Conservation (phyloP, 495 filamentous ascomycete genomes). For the Glonium stellatum region DNA sequence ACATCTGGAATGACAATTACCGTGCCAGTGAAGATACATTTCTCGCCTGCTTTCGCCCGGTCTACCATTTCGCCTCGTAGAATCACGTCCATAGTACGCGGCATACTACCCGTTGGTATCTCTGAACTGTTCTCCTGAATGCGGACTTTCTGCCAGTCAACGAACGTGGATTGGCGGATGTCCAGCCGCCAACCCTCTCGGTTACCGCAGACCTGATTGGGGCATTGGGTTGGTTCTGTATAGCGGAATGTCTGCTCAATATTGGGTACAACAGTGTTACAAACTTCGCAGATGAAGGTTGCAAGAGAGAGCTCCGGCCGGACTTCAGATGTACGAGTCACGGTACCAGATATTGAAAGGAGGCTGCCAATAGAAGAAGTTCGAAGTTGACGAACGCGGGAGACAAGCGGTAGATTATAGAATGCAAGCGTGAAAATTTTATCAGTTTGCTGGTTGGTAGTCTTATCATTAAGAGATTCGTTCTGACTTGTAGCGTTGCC, state of each 20-base stretch:
- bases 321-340: constrained; percentile 94
- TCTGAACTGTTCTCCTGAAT: constrained; percentile 97
- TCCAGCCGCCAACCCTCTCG: constrained; percentile 86
- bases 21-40: constrained; percentile 93
- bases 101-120: constrained; percentile 98
- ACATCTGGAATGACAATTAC: constrained; percentile 96
- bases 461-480: constrained; percentile 59
- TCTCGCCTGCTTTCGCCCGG: constrained; percentile 92
- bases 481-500: constrained; percentile 60
- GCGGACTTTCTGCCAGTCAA: constrained; percentile 98
- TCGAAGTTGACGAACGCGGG: constrained; percentile 78
- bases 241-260: constrained; percentile 97
- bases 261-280: constrained; percentile 71
- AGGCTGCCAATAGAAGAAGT: constrained; percentile 88
- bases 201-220: constrained; percentile 86
- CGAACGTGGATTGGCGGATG: constrained; percentile 93
- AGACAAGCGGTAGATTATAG: constrained; percentile 93
- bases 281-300: constrained; percentile 87
- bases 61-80: constrained; percentile 98
- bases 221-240: constrained; percentile 93
- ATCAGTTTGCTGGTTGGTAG: constrained; percentile 90
- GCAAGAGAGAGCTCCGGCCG: constrained; percentile 85
- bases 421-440: constrained; percentile 93
- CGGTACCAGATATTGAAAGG: constrained; percentile 90
- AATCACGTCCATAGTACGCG: constrained; percentile 94